Evolutionary conservation across 192 early-diverging fungal genomes (phyloP).

Genomic region (Backusella liffmaniae): DNA sequence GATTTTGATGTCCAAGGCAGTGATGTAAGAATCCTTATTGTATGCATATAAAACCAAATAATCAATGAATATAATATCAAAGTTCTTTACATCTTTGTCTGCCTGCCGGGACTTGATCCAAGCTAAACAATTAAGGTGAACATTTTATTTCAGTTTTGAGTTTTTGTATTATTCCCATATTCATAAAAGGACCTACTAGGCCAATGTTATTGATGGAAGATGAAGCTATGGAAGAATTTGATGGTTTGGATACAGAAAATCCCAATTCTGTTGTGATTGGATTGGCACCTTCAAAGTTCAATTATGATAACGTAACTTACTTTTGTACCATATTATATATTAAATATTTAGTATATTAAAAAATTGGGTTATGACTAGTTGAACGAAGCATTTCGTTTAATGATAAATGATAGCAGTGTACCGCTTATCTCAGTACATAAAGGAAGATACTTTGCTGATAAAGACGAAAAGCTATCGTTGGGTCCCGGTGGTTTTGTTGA

Average conservation of each 20-base stretch:
- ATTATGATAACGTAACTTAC: conserved; percentile 59
- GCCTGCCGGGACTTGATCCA: conserved; percentile 70
- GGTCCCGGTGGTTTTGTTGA: conserved; percentile 91
- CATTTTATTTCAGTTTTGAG: background rate
- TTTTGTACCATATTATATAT: background rate
- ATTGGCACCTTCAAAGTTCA: conserved; percentile 67
- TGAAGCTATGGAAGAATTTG: conserved; percentile 72
- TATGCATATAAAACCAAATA: background rate
- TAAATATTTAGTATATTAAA: background rate
- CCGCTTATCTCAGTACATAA: conserved; percentile 83
- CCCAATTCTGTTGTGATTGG: conserved; percentile 85
- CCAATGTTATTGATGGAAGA: conserved; percentile 80
- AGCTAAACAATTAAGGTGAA: conserved; percentile 40
- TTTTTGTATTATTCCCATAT: background rate
- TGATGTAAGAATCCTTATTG: conserved; percentile 41
- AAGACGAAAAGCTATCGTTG: conserved; percentile 60
- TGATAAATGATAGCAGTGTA: conserved; percentile 49
- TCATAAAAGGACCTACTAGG: conserved; percentile 28
- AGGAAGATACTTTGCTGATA: conserved; percentile 73
- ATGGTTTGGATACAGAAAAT: conserved; percentile 45
- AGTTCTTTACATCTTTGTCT: conserved; percentile 81
- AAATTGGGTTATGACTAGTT: conserved; percentile 42
- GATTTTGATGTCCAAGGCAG: conserved; percentile 65
- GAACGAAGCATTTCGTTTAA: conserved; percentile 74
- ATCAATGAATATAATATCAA: background rate